A percentile compares a stretch with the other conserved stretches of the same genome.
phyloP scores from a whole-genome alignment of 2,329 filamentous ascomycete species.

The Lachnum nothofagi region DNA sequence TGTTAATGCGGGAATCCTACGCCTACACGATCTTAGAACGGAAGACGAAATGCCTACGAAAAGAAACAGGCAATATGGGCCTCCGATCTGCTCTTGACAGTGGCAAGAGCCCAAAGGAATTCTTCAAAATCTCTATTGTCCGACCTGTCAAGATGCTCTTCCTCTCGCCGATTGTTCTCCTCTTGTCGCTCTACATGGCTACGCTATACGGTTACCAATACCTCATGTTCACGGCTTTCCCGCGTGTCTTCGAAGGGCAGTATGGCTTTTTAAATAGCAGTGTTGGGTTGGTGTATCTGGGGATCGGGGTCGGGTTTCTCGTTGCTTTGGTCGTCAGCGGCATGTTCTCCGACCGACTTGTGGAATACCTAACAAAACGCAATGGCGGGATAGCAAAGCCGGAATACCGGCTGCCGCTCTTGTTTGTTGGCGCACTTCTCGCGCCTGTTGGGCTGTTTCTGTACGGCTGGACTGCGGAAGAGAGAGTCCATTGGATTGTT shows the following conservation, averaged over 20 bases:
- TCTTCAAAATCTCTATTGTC: conserved; percentile 31
- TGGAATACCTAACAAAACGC: conserved; percentile 44
- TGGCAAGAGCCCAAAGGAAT: conserved; percentile 18
- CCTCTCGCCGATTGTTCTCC: conserved; percentile 30
- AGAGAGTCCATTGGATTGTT: conserved; percentile 37
- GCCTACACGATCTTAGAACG: conserved; percentile 38
- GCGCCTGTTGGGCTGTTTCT: conserved; percentile 41
- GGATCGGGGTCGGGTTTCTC: conserved; percentile 18
- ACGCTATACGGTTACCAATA: conserved; percentile 35
- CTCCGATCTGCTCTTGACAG: conserved; percentile 43
- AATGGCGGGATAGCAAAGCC: conserved; percentile 27
- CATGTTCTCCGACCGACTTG: conserved; percentile 31
- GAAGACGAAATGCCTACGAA: conserved; percentile 42
- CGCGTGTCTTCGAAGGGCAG: conserved; percentile 31
- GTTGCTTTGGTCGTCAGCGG: conserved; percentile 21
- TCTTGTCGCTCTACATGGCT: conserved; percentile 32
- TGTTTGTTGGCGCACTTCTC: conserved; percentile 36
- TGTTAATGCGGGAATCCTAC: conserved; percentile 40
- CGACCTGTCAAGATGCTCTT: conserved; percentile 35
- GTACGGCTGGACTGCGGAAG: conserved; percentile 42
- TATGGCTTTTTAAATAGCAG: conserved; percentile 33
- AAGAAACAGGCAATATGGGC: conserved; percentile 35
- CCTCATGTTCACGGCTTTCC: conserved; percentile 36
- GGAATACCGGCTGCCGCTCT: conserved; percentile 39
- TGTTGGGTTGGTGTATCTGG: conserved; percentile 34